These are phyloP conservation scores for Piper longum DNA, from an alignment of 164 flowering plant genomes.

Conservation along the genomic window DNA sequence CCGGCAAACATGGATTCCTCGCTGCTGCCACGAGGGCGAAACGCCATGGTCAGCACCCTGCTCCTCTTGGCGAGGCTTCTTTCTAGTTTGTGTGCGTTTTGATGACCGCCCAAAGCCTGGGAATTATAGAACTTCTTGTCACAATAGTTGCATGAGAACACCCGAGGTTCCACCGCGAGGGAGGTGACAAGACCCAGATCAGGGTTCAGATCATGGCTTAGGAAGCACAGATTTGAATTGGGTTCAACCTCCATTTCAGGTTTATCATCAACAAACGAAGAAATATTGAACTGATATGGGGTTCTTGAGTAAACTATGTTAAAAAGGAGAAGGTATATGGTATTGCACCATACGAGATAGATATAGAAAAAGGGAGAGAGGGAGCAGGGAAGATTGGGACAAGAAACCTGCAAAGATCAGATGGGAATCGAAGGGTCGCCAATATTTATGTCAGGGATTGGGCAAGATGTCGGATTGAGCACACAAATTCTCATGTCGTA, in stretches of 20 bases:
- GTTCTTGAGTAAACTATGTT: no score
- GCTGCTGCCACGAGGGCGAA: constrained; percentile 15
- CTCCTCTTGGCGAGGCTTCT: constrained; percentile 61
- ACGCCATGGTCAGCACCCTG: constrained; percentile 28
- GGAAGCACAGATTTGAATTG: constrained; percentile 23
- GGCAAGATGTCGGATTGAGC: constrained; percentile 34
- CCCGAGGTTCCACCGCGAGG: constrained; percentile 21
- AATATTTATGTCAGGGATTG: constrained; percentile 38
- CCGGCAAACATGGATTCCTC: not conserved
- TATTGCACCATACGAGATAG: constrained; percentile 16
- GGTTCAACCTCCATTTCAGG: constrained; percentile 31
- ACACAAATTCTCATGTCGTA: no score
- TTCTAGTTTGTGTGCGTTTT: constrained; percentile 81
- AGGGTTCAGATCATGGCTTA: constrained; percentile 25
- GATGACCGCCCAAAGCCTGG: constrained; percentile 89
- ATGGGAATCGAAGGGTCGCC: constrained; percentile 50
- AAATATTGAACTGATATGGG: not conserved
- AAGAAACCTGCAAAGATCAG: constrained; percentile 32
- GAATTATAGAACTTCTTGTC: constrained; percentile 71
- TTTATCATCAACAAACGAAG: no score
- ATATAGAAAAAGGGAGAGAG: constrained; percentile 5
- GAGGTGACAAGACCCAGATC: constrained; percentile 34
- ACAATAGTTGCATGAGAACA: constrained; percentile 71
- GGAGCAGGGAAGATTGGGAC: constrained; percentile 14
- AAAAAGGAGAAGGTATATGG: not conserved